Conservation (phyloP, 2,329 filamentous ascomycete genomes). For the Grosmannia clavigera region DNA sequence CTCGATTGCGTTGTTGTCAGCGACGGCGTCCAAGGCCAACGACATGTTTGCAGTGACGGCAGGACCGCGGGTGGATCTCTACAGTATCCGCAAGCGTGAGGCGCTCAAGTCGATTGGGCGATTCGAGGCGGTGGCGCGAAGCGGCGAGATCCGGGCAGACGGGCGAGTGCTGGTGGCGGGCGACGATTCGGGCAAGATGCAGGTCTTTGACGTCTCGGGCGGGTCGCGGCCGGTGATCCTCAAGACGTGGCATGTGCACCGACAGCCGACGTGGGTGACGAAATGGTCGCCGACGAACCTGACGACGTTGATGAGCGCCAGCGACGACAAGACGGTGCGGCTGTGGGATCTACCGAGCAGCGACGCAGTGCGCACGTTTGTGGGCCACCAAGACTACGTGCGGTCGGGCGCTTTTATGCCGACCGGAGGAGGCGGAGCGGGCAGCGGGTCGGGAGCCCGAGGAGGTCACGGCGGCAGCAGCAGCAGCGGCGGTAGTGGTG, state of each 20-base stretch:
- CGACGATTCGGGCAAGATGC: slow-evolving; percentile 82
- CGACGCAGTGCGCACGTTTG: slow-evolving; percentile 62
- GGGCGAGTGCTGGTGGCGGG: slow-evolving; percentile 82
- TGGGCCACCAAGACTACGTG: slow-evolving; percentile 87
- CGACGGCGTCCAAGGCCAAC: slow-evolving; percentile 36
- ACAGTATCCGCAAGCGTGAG: slow-evolving; percentile 83
- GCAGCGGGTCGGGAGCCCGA: neutral
- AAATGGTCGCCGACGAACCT: slow-evolving; percentile 84
- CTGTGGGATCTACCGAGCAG: slow-evolving; percentile 87
- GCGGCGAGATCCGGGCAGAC: slow-evolving; percentile 78
- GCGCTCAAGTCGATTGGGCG: slow-evolving; percentile 87
- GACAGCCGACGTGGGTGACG: slow-evolving; percentile 85
- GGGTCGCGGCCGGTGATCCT: slow-evolving; percentile 68
- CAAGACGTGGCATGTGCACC: slow-evolving; percentile 90
- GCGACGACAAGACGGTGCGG: slow-evolving; percentile 84
- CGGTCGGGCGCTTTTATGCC: slow-evolving; percentile 80
- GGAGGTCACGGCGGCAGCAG: neutral
- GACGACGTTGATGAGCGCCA: slow-evolving; percentile 77
- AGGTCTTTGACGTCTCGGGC: slow-evolving; percentile 75
- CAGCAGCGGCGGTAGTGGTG: neutral
- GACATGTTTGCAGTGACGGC: slow-evolving; percentile 90
- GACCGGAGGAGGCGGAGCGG: slow-evolving; percentile 37
- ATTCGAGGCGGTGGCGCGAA: slow-evolving; percentile 83
- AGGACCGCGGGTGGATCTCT: slow-evolving; percentile 84
- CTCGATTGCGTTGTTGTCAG: slow-evolving; percentile 20